Evolutionary conservation across 768 basidiomycete genomes (phyloP).

Genomic region (Boletus patriciae): DNA sequence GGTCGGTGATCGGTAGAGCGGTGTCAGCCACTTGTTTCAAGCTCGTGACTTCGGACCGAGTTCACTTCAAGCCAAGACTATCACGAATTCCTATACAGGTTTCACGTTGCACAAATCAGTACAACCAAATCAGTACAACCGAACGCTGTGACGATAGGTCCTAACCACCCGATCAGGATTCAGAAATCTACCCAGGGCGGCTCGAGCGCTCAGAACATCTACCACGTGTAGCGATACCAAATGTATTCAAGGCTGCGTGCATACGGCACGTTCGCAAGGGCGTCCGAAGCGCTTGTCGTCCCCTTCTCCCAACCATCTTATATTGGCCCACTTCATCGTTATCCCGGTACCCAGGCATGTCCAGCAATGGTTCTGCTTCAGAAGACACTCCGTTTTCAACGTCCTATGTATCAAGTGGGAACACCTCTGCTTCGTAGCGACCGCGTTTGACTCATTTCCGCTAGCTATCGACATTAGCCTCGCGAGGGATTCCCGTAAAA

Average conservation of each 20-base stretch:
- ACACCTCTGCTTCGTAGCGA: not conserved
- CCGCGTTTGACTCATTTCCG: not conserved
- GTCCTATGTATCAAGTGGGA: slow-evolving; percentile 6
- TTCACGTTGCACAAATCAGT: too few relatives aligned
- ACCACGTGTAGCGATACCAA: too few relatives aligned
- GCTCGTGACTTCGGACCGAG: too few relatives aligned
- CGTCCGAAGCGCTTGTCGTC: not conserved
- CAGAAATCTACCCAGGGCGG: too few relatives aligned
- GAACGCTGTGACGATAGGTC: too few relatives aligned
- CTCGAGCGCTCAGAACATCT: too few relatives aligned
- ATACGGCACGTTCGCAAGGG: not conserved
- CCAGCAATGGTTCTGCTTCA: not conserved
- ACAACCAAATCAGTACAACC: too few relatives aligned
- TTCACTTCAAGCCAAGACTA: too few relatives aligned
- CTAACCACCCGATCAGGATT: too few relatives aligned
- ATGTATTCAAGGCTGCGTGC: not conserved
- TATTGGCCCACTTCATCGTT: not conserved
- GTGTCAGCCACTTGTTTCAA: not conserved
- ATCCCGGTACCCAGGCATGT: not conserved
- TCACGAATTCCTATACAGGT: too few relatives aligned
- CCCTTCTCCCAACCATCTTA: not conserved
- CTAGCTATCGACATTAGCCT: slow-evolving; percentile 5
- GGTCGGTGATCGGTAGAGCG: not conserved
- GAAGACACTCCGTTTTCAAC: not conserved
- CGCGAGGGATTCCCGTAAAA: slow-evolving; percentile 6